A percentile compares a stretch with the other conserved stretches of the same genome.
phyloP scores from a whole-genome alignment of 1,139 yeast genomes.

The Hansenula sp. region DNA sequence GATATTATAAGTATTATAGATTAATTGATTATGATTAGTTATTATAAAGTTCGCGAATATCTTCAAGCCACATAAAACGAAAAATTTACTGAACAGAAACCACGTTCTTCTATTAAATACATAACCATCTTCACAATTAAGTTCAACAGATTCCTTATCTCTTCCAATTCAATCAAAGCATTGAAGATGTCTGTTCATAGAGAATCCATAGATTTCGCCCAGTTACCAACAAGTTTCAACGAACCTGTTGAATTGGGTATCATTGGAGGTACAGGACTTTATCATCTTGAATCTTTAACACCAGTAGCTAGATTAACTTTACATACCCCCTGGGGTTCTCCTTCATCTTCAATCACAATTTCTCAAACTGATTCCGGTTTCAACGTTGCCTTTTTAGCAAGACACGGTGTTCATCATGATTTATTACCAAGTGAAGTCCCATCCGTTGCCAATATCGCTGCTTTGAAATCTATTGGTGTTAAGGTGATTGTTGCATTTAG shows the following conservation, averaged over 20 bases:
- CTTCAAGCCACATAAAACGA: too few species aligned
- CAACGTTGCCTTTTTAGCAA: constrained; percentile 89
- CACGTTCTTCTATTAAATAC: neutral
- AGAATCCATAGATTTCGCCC: constrained; percentile 11
- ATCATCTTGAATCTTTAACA: constrained; percentile 74
- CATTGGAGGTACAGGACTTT: constrained; percentile 98
- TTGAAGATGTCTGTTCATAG: constrained; percentile 21
- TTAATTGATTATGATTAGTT: too few species aligned
- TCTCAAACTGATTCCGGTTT: constrained; percentile 72
- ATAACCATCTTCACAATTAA: neutral
- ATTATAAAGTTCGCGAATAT: too few species aligned
- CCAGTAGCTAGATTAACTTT: constrained; percentile 82
- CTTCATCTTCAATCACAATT: constrained; percentile 91
- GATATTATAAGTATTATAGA: too few species aligned
- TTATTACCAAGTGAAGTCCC: constrained; percentile 91
- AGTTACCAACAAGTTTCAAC: constrained; percentile 32
- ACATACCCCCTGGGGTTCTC: constrained; percentile 96
- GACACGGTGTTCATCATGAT: constrained; percentile 92
- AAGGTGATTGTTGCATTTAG: constrained; percentile 87
- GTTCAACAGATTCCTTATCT: constrained; percentile 5
- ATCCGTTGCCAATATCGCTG: constrained; percentile 90
- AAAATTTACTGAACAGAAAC: too few species aligned
- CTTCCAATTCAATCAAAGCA: neutral
- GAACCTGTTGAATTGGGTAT: constrained; percentile 77
- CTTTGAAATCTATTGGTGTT: constrained; percentile 83